Evolutionary conservation across 495 filamentous ascomycete genomes (phyloP), one percentile per base, ranked within the genome.

Genomic region (Gamarada debralockiae): DNA sequence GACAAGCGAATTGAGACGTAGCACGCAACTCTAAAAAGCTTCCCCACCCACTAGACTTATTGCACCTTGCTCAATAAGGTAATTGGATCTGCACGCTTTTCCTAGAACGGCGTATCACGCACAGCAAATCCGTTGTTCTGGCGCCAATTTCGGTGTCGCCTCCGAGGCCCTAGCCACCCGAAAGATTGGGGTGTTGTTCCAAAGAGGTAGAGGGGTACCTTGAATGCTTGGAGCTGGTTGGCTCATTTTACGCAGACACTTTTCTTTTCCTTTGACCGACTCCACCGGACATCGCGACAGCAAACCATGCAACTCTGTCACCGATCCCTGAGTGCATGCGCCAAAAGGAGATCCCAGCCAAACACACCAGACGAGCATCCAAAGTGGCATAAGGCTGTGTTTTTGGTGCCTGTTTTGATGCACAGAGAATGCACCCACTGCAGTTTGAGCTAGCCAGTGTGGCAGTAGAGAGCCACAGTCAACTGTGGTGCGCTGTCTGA

Each of bases 211-310:
- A 29, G 27, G 27, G 27, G 5, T 29, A 4, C 27, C 4, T 4
- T 29, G 5, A 10, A 29, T 29, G 27, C 27, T 10, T 29, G 4
- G 27, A 4, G 27, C 27, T 29, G 27, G 27, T 29, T 29, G 27
- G 27, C 5, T 29, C 5, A 29, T 5, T 43, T 18, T 18, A 25
- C 31, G 27, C 33, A 15, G 27, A 14, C 9, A 3, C 1, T 17
- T n/a, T 22, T 15, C 23, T 20, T 43, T 13, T 13, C 31, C 40
- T 37, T 25, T 27, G 36, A 31, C 50, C 24, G 25, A 25, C 43
- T 21, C 27, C 41, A n/a, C 34, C 56, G 56, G 56, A 51, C 51
- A 52, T 48, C 46, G 51, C 56, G 56, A 52, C 50, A 45, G n/a
- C 29, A 48, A 41, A 46, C 39, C 50, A 51, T 15, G 21, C 14